phyloP scores from a whole-genome alignment of 2,329 filamentous ascomycete species.

The Magnaporthales sp. region DNA sequence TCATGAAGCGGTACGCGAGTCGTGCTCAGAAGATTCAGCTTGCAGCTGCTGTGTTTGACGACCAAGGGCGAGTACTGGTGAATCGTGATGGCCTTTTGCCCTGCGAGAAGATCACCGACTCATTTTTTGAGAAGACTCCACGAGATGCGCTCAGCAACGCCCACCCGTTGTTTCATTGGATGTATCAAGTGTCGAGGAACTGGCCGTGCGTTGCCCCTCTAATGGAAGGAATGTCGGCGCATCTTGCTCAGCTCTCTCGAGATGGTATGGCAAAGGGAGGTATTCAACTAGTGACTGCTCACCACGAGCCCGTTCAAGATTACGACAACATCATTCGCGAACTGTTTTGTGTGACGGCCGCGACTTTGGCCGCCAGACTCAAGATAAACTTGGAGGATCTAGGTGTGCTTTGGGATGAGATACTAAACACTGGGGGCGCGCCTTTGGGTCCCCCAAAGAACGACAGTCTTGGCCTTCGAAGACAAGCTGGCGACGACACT shows the following conservation, averaged over 20 bases:
- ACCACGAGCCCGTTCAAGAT: conserved; percentile 52
- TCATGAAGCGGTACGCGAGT: conserved; percentile 42
- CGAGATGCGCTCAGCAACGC: conserved; percentile 64
- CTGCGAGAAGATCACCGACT: conserved; percentile 69
- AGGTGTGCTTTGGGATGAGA: conserved; percentile 68
- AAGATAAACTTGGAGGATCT: conserved; percentile 53
- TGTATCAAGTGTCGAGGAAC: conserved; percentile 71
- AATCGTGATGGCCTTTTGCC: conserved; percentile 61
- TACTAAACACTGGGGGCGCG: conserved; percentile 52
- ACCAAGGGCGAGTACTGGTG: conserved; percentile 57
- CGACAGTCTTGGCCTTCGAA: not conserved
- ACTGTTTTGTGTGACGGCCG: conserved; percentile 72
- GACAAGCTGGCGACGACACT: not conserved
- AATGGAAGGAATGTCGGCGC: conserved; percentile 62
- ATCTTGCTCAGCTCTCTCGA: conserved; percentile 47
- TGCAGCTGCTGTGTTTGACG: conserved; percentile 59
- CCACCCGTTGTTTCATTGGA: conserved; percentile 80
- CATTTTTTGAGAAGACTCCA: conserved; percentile 57
- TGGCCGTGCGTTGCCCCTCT: conserved; percentile 63
- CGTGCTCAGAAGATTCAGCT: conserved; percentile 53
- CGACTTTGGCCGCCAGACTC: conserved; percentile 61
- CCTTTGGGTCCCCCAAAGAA: not conserved
- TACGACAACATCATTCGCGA: conserved; percentile 75
- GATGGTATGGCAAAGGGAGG: conserved; percentile 21
- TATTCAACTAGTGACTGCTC: conserved; percentile 40